These are phyloP conservation scores for Apiotrichum porosum DNA, from an alignment of 1,284 basidiomycete genomes.

Conservation along the genomic window DNA sequence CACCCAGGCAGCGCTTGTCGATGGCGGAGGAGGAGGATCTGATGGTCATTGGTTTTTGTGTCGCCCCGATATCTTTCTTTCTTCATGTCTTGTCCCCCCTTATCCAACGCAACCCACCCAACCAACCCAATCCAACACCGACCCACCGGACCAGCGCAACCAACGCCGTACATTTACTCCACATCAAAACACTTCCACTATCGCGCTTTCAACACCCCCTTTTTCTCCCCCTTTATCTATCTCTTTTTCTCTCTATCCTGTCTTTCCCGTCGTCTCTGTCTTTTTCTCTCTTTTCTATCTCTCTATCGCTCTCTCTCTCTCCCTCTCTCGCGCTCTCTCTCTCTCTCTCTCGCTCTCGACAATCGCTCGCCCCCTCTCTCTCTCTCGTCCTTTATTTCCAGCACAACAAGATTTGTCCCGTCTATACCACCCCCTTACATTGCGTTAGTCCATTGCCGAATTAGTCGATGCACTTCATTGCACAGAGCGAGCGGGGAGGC, in stretches of 20 bases:
- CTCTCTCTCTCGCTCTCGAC: background rate
- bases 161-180: too few relatives aligned
- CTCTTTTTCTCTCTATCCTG: background rate
- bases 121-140: too few relatives aligned
- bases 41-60: background rate
- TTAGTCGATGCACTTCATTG: slow-evolving; percentile 6
- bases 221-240: background rate
- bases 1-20: too few relatives aligned
- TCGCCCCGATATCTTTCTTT: background rate
- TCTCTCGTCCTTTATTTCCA: background rate
- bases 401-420: background rate
- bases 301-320: background rate
- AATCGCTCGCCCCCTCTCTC: background rate
- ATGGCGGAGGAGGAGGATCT: background rate
- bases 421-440: background rate
- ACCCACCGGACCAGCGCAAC: too few relatives aligned
- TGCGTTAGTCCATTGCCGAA: background rate
- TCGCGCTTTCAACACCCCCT: too few relatives aligned
- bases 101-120: too few relatives aligned
- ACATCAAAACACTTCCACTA: too few relatives aligned
- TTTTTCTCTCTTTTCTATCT: background rate
- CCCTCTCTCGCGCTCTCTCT: slow-evolving; percentile 1
- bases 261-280: background rate
- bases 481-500: too few relatives aligned
- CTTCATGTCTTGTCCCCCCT: background rate